These are phyloP conservation scores for Avicennia marina DNA, from an alignment of 257 asterid species.

Conservation along the genomic window DNA sequence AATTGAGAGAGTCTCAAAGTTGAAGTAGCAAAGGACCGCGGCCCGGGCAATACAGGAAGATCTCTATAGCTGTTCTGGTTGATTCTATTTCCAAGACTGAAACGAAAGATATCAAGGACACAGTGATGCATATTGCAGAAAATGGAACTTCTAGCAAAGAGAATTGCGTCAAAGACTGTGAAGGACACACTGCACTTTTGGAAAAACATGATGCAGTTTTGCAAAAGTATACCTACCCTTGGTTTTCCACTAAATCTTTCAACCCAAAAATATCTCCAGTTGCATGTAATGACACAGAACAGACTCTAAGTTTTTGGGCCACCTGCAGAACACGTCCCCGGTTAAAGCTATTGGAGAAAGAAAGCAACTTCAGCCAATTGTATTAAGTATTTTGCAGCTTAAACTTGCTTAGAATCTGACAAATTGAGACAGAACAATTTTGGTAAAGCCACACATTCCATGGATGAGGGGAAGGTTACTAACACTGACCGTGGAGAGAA, in stretches of 20 bases:
- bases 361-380: too few relatives aligned
- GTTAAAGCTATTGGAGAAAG: constrained; percentile 35
- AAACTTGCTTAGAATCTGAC: constrained; percentile 25
- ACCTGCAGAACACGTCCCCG: constrained; percentile 21
- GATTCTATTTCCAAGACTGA: constrained; percentile 43
- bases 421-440: constrained; percentile 20
- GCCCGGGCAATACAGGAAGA: constrained; percentile 71
- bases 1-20: constrained; percentile 37
- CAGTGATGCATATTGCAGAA: constrained; percentile 28
- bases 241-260: constrained; percentile 55
- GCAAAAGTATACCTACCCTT: constrained; percentile 46
- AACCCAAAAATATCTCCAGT: constrained; percentile 34
- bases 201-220: constrained; percentile 33
- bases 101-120: constrained; percentile 31
- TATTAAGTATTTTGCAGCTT: too few relatives aligned
- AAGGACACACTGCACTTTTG: constrained; percentile 23
- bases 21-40: constrained; percentile 42
- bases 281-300: constrained; percentile 35
- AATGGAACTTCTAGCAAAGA: constrained; percentile 30
- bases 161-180: constrained; percentile 26
- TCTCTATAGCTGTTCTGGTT: constrained; percentile 69
- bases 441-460: constrained; percentile 15
- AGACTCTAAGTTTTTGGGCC: constrained; percentile 30
- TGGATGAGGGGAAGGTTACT: constrained; percentile 30
- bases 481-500: constrained; percentile 31